Evolutionary conservation across 352 stramenopile species (phyloP), one percentile per base, ranked within the genome.

Genomic region (Pythium dissotocum): DNA sequence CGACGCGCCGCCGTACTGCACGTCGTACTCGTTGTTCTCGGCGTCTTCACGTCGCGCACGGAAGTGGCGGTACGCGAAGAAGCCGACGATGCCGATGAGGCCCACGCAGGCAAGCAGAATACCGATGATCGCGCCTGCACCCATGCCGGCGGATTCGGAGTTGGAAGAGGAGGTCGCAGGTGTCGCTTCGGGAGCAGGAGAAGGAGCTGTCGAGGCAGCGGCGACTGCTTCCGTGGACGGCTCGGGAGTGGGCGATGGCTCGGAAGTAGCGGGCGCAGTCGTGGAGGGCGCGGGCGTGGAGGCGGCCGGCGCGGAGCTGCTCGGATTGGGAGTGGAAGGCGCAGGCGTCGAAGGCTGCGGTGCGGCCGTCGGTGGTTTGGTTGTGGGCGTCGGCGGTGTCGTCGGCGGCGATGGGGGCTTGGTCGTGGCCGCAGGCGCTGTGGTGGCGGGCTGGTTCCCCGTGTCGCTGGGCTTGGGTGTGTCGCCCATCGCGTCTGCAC

Each of bases 381-480:
- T 51, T 24, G 58, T 44, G 6, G 60, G 66, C 21, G 58, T 42
- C 33, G 54, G 18, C 21, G 55, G 60, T 24, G 58, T 59, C 44
- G 52, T 51, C 54, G 21, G n/a, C 10, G 35, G 33, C 8, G 65
- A 54, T 1, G 65, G 58, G 6, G 65, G 49, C 26, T 55, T 28
- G 1, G 53, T 32, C 16, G 60, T 69, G 24, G 58, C 38, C 48
- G 54, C 1, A 35, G 38, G 56, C 18, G 70, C 24, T 14, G 65
- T 61, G 3, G 69, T 72, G 28, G 70, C 65, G 18, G 67, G 70
- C 18, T 71, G 57, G 60, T 80, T 77, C 70, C 76, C 76, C 7
- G 70, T 76, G 63, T 76, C 71, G 57, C 64, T 77, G 33, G 73
- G 73, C 51, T 56, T 62, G 4, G 65, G 38, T 2, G 63, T 63